Conservation (phyloP, 345 rosid species). For the Hibiscus mutabilis region DNA sequence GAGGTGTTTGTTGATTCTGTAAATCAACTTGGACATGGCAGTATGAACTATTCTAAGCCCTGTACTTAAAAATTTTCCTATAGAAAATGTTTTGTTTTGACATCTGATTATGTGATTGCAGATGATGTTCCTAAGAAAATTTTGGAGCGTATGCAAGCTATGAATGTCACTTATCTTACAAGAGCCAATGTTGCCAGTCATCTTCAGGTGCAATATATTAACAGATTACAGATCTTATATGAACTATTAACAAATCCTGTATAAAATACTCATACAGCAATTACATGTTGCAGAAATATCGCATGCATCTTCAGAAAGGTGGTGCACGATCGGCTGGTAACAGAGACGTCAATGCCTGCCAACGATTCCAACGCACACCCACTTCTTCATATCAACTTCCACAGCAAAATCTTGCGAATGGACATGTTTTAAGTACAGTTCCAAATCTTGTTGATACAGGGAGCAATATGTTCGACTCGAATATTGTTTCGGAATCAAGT, state of each 20-base stretch:
- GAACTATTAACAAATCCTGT: neutral
- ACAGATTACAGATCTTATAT: neutral
- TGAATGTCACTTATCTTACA: constrained; percentile 23
- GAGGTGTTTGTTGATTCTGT: constrained; percentile 22
- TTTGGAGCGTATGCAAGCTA: constrained; percentile 29
- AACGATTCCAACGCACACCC: neutral
- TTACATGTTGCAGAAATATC: constrained; percentile 17
- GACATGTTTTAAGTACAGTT: neutral
- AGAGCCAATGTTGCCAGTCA: constrained; percentile 37
- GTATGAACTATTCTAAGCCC: constrained; percentile 13
- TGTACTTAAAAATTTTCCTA: neutral
- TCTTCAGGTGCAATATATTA: constrained; percentile 26
- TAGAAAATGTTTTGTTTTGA: neutral
- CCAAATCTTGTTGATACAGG: neutral
- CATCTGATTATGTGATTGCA: constrained; percentile 1
- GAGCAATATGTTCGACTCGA: neutral
- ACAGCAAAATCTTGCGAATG: constrained; percentile 1
- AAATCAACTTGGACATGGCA: constrained; percentile 20
- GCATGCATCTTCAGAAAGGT: constrained; percentile 15
- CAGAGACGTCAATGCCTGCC: neutral
- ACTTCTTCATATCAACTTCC: constrained; percentile 3
- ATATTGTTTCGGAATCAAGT: constrained; percentile 8
- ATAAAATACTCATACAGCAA: neutral
- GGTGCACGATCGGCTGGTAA: neutral
- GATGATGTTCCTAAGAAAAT: constrained; percentile 38